Conservation (phyloP, 441 rosid species). For the Codiaeum variegatum region DNA sequence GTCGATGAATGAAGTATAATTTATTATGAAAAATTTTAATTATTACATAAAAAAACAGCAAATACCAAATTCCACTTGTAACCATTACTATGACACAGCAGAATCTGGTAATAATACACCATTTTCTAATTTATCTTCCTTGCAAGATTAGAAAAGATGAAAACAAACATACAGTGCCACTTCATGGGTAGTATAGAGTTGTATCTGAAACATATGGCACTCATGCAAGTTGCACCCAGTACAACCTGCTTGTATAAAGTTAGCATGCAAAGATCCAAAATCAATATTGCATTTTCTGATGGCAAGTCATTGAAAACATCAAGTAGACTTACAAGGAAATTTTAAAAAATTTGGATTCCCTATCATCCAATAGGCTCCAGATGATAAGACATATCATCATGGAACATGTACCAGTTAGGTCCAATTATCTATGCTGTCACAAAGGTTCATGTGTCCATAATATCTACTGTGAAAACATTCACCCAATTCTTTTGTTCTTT, state of each 20-base stretch:
- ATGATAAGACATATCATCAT: neutral
- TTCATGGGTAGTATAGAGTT: neutral
- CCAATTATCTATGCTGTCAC: neutral
- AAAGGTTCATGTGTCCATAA: neutral
- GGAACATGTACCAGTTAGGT: neutral
- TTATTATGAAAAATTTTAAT: neutral
- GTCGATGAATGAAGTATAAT: neutral
- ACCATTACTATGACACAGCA: conserved; percentile 1
- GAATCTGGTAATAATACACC: neutral
- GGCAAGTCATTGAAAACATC: neutral
- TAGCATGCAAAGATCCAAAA: neutral
- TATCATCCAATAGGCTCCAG: neutral
- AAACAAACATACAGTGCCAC: neutral
- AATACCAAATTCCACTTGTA: neutral
- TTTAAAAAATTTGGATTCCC: neutral
- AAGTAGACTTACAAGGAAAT: neutral
- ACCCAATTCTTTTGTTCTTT: neutral
- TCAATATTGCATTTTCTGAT: neutral
- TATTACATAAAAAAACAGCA: neutral
- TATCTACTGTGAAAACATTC: neutral
- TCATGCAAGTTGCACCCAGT: neutral
- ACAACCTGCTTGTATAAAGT: neutral
- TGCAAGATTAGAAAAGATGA: neutral
- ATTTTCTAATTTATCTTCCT: neutral
- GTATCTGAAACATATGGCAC: neutral